Evolutionary conservation across 1,284 basidiomycete species (phyloP).

Genomic region (Termitomyces sp.): DNA sequence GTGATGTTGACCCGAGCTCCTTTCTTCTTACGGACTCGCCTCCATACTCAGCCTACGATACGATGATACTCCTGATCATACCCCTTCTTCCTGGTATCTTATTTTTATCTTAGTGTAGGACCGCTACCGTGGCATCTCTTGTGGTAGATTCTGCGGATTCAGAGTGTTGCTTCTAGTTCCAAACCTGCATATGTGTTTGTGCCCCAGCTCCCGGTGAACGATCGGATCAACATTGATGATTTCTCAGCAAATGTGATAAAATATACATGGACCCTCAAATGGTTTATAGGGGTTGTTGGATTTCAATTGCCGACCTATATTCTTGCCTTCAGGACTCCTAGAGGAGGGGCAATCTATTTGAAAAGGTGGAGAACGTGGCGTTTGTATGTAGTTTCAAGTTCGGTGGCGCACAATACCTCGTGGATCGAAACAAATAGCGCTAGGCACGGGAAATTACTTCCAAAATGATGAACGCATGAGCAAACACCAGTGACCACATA

Average conservation of each 20-base stretch:
- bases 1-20: background rate
- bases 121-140: background rate
- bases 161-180: background rate
- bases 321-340: too few relatives aligned
- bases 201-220: background rate
- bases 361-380: too few relatives aligned
- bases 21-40: background rate
- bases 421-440: background rate
- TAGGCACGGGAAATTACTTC: background rate
- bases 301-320: too few relatives aligned
- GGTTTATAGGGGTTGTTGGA: too few relatives aligned
- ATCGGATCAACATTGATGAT: too few relatives aligned
- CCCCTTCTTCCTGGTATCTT: background rate
- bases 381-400: background rate
- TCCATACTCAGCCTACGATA: background rate
- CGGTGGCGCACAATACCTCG: background rate
- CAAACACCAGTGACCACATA: background rate
- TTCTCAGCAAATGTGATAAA: background rate
- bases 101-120: conserved; percentile 1
- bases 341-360: too few relatives aligned
- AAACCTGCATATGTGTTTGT: background rate
- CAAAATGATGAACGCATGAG: background rate
- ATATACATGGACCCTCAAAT: too few relatives aligned
- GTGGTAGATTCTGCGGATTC: background rate
- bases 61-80: background rate